Evolutionary conservation across 2,329 filamentous ascomycete genomes (phyloP), one percentile per base, ranked within the genome.

Genomic region (Aspergillus hiratsukae): DNA sequence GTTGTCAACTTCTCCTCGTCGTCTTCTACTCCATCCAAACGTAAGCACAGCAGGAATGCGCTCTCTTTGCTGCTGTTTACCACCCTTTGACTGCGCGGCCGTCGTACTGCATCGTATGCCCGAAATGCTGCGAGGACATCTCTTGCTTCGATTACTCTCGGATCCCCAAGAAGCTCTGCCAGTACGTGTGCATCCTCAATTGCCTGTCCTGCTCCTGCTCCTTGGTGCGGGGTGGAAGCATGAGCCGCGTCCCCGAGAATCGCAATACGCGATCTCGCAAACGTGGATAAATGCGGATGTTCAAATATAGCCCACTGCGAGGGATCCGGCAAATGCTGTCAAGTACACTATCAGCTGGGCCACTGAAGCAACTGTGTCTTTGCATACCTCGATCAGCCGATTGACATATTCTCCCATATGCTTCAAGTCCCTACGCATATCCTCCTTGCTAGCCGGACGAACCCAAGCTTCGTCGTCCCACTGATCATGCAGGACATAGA

Each of bases 81-180:
- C 0, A 83, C 66, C 65, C 75, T 76, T 56, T 82, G 79, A 8
- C 75, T 77, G 8, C 82, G 69, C 9, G 78, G 74, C 3, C 81
- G 71, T 0, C 84, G 72, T 3, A 78, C 69, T 9, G 66, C 69
- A 59, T 85, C 81, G 48, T 81, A 85, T 0, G 76, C 77, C n/a
- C 71, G 69, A 48, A 86, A 83, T 0, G 74, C 82, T 0, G 70
- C 72, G 5, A 75, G 68, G 0, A 81, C 66, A 7, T 80, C 73
- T 0, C 63, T 55, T 0, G 62, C 57, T 0, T 59, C 68, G 0
- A 60, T 56, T 2, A 78, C 70, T 6, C 61, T 57, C 2, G 54
- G 4, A 35, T 79, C 72, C 0, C 74, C 76, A 0, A 86, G 69
- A 0, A 85, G 65, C 3, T 76, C 73, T 0, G 77, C 75, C 1